A percentile compares a stretch with the other conserved stretches of the same genome.
Evolutionary conservation across 495 filamentous ascomycete species (phyloP).

Genomic region (Clavariopsis aquatica): DNA sequence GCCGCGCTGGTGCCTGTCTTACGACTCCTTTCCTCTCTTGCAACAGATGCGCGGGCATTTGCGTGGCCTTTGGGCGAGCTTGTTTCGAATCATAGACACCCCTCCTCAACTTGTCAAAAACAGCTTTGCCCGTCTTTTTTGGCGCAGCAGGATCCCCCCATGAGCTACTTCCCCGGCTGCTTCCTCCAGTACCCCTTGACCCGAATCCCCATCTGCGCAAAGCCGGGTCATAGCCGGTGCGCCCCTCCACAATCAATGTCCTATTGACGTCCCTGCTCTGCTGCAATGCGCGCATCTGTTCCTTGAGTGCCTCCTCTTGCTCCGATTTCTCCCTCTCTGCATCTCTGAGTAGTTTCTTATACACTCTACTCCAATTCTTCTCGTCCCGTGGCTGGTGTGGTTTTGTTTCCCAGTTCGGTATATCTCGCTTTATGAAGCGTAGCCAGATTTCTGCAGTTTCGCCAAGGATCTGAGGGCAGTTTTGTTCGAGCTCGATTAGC

Average conservation of each 20-base stretch:
- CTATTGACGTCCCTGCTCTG: conserved; percentile 27
- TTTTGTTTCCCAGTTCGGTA: conserved; percentile 61
- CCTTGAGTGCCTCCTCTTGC: conserved; percentile 32
- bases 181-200: background rate
- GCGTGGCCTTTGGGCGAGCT: conserved; percentile 22
- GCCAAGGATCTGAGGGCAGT: conserved; percentile 64
- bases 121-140: conserved; percentile 25
- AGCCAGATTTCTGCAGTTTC: conserved; percentile 67
- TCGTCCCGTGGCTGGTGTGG: conserved; percentile 58
- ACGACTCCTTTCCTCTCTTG: conserved; percentile 23
- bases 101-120: conserved; percentile 27
- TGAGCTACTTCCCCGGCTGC: background rate
- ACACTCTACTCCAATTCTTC: conserved; percentile 65
- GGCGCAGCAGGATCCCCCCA: conserved; percentile 9
- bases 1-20: conserved; percentile 8
- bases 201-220: conserved; percentile 4
- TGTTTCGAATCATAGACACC: conserved; percentile 24
- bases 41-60: conserved; percentile 25
- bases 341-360: conserved; percentile 44
- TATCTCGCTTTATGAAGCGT: conserved; percentile 67
- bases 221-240: conserved; percentile 11
- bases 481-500: conserved; percentile 62
- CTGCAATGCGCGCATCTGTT: conserved; percentile 25
- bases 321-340: conserved; percentile 33
- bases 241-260: conserved; percentile 28